These are phyloP conservation scores for Solanum infundibuliforme DNA, from an alignment of 257 asterid species.

Conservation along the genomic window DNA sequence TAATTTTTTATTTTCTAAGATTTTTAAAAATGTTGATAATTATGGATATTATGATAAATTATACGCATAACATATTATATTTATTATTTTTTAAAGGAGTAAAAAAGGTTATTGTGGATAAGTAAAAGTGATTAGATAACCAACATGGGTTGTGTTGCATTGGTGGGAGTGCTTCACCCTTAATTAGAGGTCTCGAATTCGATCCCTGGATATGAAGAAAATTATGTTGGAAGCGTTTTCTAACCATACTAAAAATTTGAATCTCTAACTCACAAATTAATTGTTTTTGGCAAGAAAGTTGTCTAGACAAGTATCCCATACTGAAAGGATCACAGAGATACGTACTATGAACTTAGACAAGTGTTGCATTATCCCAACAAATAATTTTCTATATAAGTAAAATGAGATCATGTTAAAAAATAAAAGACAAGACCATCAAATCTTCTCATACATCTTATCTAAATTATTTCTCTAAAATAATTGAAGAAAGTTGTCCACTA, in stretches of 20 bases:
- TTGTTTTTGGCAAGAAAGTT: no score
- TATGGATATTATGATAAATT: not conserved
- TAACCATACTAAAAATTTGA: not conserved
- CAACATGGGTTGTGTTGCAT: not conserved
- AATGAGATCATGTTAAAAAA: not conserved
- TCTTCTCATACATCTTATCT: not conserved
- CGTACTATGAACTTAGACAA: not conserved
- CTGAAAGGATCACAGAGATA: not conserved
- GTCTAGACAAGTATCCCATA: not conserved
- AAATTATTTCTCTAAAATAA: not conserved
- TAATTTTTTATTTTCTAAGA: no score
- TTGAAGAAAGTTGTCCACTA: not conserved
- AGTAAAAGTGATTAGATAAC: not conserved
- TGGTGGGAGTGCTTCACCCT: no score
- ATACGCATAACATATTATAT: no score
- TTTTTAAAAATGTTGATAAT: no score
- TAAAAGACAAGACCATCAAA: not conserved
- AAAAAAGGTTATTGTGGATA: not conserved
- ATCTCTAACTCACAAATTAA: not conserved
- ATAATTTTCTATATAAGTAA: not conserved
- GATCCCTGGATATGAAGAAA: not conserved
- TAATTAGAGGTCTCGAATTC: rapidly evolving
- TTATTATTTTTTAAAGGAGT: not conserved
- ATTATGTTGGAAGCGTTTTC: rapidly evolving
- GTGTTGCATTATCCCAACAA: not conserved